phyloP scores from a whole-genome alignment of 495 filamentous ascomycete genomes.

The Staphylotrichum longicolle region DNA sequence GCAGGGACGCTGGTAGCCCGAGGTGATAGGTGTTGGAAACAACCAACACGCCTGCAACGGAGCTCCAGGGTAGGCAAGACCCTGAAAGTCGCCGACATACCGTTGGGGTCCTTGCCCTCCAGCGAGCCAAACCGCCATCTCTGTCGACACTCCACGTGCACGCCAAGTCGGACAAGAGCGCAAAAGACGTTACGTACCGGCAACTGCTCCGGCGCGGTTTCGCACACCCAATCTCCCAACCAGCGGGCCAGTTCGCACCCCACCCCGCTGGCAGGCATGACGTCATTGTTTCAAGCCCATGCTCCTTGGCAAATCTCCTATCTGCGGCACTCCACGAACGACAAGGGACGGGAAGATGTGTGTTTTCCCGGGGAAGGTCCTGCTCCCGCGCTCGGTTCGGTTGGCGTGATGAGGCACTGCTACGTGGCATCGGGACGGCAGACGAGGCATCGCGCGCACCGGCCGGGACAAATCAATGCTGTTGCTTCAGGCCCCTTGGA shows the following conservation, averaged over 20 bases:
- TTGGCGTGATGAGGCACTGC: neutral
- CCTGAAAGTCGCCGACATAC: neutral
- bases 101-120: too few species aligned
- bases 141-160: too few species aligned
- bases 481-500: neutral
- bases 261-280: neutral
- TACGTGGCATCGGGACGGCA: slow-evolving; percentile 3
- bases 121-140: too few species aligned
- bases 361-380: neutral
- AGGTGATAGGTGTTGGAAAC: neutral
- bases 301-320: slow-evolving; percentile 8
- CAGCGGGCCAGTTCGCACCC: neutral
- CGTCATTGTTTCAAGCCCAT: slow-evolving; percentile 13
- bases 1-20: neutral
- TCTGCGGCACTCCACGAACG: neutral
- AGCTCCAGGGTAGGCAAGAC: neutral
- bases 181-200: too few species aligned
- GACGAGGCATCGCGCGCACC: too few species aligned
- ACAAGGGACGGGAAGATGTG: neutral
- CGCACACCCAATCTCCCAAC: too few species aligned
- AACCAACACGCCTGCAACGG: neutral
- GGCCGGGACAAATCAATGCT: neutral
- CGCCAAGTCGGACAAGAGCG: too few species aligned
- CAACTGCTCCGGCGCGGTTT: neutral
- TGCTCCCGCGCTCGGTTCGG: too few species aligned